Evolutionary conservation across 2,329 filamentous ascomycete species (phyloP).

Genomic region (Penicillium sp.): DNA sequence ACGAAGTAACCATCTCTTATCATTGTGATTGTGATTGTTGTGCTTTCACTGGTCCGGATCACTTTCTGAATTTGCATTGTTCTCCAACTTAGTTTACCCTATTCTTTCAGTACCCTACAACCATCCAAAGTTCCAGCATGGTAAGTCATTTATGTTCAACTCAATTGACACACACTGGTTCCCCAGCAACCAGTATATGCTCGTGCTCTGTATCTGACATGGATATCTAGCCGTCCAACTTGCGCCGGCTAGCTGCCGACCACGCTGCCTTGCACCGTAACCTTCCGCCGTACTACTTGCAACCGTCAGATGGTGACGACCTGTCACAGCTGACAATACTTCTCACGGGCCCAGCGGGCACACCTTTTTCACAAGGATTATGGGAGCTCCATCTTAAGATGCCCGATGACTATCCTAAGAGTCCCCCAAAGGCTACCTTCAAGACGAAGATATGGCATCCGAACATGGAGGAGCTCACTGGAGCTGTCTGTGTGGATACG

Average conservation of each 20-base stretch:
- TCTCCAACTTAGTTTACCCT: not conserved
- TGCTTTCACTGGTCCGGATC: not conserved
- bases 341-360: slow-evolving; percentile 59
- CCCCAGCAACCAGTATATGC: slow-evolving; percentile 6
- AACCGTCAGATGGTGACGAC: slow-evolving; percentile 53
- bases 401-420: slow-evolving; percentile 55
- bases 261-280: slow-evolving; percentile 57
- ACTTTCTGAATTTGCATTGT: not conserved
- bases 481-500: slow-evolving; percentile 64
- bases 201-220: slow-evolving; percentile 11
- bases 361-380: slow-evolving; percentile 59
- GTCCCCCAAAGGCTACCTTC: slow-evolving; percentile 57
- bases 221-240: slow-evolving; percentile 33
- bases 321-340: slow-evolving; percentile 59
- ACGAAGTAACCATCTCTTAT: slow-evolving; percentile 25
- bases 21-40: slow-evolving; percentile 8
- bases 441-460: slow-evolving; percentile 64
- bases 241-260: slow-evolving; percentile 61
- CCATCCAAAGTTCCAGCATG: slow-evolving; percentile 13
- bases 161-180: slow-evolving; percentile 1
- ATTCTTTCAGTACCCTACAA: not conserved
- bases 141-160: slow-evolving; percentile 14
- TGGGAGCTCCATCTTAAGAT: slow-evolving; percentile 62
- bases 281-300: slow-evolving; percentile 63
- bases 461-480: slow-evolving; percentile 63